Percentiles rank a stretch among this genome's conserved stretches.
Evolutionary conservation across 2,329 filamentous ascomycete species (phyloP).

Genomic region (Paecilomyces sp.): DNA sequence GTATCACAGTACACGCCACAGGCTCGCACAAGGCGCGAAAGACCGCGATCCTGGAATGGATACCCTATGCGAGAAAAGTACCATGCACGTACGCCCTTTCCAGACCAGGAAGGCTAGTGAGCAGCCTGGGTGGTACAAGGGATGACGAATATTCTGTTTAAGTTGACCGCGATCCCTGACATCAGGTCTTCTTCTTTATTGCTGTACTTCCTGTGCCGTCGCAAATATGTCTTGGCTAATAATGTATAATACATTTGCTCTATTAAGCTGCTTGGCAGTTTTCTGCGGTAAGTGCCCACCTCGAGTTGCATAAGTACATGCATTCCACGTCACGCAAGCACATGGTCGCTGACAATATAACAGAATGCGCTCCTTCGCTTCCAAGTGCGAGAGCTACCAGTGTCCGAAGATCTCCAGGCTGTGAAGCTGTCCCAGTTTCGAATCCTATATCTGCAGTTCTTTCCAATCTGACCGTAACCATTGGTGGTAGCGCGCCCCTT

Average conservation of each 20-base stretch:
- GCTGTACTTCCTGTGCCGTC: background rate
- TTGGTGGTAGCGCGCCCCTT: slow-evolving; percentile 1
- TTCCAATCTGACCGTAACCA: background rate
- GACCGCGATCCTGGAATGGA: background rate
- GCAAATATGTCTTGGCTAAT: background rate
- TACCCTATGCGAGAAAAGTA: background rate
- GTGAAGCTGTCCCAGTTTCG: background rate
- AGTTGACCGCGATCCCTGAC: background rate
- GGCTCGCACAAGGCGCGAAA: background rate
- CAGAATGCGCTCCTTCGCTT: background rate
- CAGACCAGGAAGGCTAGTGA: background rate
- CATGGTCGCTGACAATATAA: background rate
- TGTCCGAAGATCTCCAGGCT: background rate
- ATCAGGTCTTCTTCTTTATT: background rate
- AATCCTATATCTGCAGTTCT: background rate
- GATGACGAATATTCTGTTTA: background rate
- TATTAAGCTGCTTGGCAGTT: background rate
- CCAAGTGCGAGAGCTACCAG: background rate
- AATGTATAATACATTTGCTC: background rate
- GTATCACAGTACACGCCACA: background rate
- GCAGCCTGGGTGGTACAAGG: background rate
- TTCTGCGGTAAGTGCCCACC: background rate
- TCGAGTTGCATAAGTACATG: background rate
- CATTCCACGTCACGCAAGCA: background rate
- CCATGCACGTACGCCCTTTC: background rate